Evolutionary conservation across 2,329 filamentous ascomycete species (phyloP).

Genomic region (Nemania serpens): DNA sequence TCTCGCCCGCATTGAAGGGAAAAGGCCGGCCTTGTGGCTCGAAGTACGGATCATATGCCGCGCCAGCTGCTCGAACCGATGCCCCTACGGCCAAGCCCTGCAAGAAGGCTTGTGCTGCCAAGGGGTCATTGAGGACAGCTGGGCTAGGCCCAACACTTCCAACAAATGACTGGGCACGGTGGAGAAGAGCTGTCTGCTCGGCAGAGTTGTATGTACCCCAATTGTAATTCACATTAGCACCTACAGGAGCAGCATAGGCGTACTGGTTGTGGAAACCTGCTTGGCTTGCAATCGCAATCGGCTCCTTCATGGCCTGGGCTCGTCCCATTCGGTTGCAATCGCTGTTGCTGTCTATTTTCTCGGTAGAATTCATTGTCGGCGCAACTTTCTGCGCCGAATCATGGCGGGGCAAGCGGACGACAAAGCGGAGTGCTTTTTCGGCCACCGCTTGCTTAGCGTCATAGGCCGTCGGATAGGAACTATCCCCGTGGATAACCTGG

Average conservation of each 20-base stretch:
- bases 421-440: constrained; percentile 25
- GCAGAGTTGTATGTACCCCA: constrained; percentile 4
- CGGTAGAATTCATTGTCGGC: neutral
- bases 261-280: constrained; percentile 4
- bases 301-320: constrained; percentile 13
- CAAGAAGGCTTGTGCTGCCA: constrained; percentile 36
- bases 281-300: neutral
- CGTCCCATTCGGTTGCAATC: constrained; percentile 1
- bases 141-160: constrained; percentile 28
- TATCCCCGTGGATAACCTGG: constrained; percentile 21
- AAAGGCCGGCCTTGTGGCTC: constrained; percentile 11
- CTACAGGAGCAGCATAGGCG: constrained; percentile 4
- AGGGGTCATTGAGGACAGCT: constrained; percentile 29
- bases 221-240: constrained; percentile 6
- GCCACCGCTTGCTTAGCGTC: constrained; percentile 36
- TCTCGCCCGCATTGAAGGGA: neutral
- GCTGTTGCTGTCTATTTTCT: constrained; percentile 6
- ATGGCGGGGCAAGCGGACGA: constrained; percentile 20
- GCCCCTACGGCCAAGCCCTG: constrained; percentile 37
- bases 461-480: constrained; percentile 14
- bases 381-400: constrained; percentile 10
- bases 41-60: constrained; percentile 16
- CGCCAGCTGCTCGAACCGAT: constrained; percentile 12
- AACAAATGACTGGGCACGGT: constrained; percentile 30
- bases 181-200: constrained; percentile 27